These are phyloP conservation scores for Trypanosoma vivax DNA, from an alignment of 208 protist species.

Conservation along the genomic window DNA sequence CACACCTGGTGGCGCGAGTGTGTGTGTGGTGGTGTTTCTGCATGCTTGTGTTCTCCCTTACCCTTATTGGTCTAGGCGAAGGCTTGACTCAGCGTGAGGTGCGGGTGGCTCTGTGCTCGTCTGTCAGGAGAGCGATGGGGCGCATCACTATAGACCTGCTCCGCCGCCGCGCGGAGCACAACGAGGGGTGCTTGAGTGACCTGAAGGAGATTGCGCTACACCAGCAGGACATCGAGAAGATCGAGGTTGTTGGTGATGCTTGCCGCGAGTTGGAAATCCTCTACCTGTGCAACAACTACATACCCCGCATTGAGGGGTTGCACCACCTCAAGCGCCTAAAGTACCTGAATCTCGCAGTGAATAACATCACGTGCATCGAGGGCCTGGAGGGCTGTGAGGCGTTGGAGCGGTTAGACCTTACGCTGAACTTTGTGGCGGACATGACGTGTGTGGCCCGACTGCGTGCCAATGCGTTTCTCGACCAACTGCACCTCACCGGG, in stretches of 20 bases:
- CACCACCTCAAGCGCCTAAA: conserved; percentile 92
- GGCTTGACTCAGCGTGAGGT: background rate
- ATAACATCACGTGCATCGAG: conserved; percentile 93
- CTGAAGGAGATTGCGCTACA: conserved; percentile 96
- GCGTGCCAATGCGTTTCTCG: conserved; percentile 74
- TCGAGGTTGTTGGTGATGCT: conserved; percentile 81
- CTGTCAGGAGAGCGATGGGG: conserved; percentile 27
- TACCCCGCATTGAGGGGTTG: conserved; percentile 91
- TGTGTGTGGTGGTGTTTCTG: background rate
- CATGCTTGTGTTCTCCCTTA: conserved; percentile 11
- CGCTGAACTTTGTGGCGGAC: conserved; percentile 94
- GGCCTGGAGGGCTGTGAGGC: conserved; percentile 90
- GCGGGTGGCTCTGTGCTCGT: background rate
- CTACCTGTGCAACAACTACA: conserved; percentile 97
- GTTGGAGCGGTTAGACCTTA: conserved; percentile 95
- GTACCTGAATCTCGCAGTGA: conserved; percentile 97
- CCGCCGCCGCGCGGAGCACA: conserved; percentile 94
- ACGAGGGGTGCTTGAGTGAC: conserved; percentile 91
- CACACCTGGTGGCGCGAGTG: background rate
- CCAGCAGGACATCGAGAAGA: conserved; percentile 93
- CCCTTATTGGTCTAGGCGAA: background rate
- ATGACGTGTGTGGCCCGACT: conserved; percentile 74
- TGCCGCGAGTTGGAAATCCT: conserved; percentile 93
- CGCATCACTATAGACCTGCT: conserved; percentile 91
- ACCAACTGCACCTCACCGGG: conserved; percentile 90